phyloP scores from a whole-genome alignment of 176 grass and related monocot species.

The Phoenix roebelenii region DNA sequence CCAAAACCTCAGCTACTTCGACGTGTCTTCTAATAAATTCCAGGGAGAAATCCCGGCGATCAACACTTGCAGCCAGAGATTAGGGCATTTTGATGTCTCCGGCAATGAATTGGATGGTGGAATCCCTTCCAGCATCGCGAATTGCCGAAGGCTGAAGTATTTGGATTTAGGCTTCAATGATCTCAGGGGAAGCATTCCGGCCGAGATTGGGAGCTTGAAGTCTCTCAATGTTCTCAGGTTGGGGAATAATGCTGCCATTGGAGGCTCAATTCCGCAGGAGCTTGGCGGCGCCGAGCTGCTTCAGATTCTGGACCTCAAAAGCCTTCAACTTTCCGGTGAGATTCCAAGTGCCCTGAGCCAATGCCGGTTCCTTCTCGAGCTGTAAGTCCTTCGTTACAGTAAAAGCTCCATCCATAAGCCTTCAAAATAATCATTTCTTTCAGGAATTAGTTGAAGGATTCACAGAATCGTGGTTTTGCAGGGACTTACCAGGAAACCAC shows the following conservation, averaged over 20 bases:
- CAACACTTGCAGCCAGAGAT: constrained; percentile 38
- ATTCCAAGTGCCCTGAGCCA: constrained; percentile 59
- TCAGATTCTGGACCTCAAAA: constrained; percentile 57
- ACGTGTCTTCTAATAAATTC: constrained; percentile 80
- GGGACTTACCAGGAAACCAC: constrained; percentile 67
- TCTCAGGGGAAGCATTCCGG: constrained; percentile 52
- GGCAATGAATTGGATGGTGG: constrained; percentile 49
- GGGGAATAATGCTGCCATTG: constrained; percentile 41
- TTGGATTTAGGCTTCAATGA: constrained; percentile 71
- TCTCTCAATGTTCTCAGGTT: constrained; percentile 63
- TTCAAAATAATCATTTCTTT: constrained; percentile 23
- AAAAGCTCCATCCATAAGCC: background rate
- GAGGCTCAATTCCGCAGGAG: constrained; percentile 44
- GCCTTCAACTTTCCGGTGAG: constrained; percentile 51
- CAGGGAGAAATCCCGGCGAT: constrained; percentile 57
- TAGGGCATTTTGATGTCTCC: constrained; percentile 58
- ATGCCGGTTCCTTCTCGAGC: constrained; percentile 76
- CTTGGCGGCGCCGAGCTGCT: constrained; percentile 76
- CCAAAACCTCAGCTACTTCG: constrained; percentile 85
- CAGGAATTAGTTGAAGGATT: constrained; percentile 22
- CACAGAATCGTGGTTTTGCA: constrained; percentile 21
- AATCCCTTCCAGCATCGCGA: constrained; percentile 38
- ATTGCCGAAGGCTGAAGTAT: constrained; percentile 47
- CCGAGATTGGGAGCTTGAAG: constrained; percentile 40
- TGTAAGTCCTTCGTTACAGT: constrained; percentile 41